Evolutionary conservation across 345 rosid genomes (phyloP).

Genomic region (Syzygium oleosum): DNA sequence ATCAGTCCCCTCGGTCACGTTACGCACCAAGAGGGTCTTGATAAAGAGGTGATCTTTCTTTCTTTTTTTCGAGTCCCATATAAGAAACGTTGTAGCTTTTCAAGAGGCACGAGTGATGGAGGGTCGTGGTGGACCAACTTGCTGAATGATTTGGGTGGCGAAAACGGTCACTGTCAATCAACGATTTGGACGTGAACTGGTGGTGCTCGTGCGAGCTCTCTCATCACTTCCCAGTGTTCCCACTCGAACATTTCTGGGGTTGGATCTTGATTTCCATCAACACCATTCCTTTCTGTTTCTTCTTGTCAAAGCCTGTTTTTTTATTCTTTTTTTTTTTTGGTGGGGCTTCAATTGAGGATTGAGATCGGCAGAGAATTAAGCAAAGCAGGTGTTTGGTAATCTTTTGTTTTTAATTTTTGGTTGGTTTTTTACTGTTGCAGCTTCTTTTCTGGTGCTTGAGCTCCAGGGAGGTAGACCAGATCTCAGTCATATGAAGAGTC

Average conservation of each 20-base stretch:
- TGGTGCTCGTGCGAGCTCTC: not conserved
- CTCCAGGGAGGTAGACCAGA: conserved; percentile 37
- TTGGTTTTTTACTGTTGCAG: not conserved
- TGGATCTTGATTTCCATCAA: not conserved
- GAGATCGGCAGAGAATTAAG: not conserved
- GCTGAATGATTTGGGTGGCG: not conserved
- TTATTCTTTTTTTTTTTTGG: not conserved
- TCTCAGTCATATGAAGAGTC: conserved; percentile 77
- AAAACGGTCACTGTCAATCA: not conserved
- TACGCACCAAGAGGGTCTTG: not conserved
- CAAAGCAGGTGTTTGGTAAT: not conserved
- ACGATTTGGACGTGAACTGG: not conserved
- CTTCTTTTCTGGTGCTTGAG: conserved; percentile 5
- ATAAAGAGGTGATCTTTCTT: not conserved
- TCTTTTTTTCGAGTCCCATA: not conserved
- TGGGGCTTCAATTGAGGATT: not conserved
- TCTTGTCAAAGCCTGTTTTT: not conserved
- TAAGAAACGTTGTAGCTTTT: not conserved
- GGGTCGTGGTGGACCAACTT: not conserved
- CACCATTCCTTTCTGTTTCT: not conserved
- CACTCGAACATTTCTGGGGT: not conserved
- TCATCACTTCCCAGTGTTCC: not conserved
- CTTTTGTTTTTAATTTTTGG: not conserved
- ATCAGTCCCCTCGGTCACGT: not conserved
- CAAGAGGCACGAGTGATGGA: not conserved